These are phyloP conservation scores for Cladophialophora psammophila DNA, from an alignment of 2,329 filamentous ascomycete species.

Conservation along the genomic window DNA sequence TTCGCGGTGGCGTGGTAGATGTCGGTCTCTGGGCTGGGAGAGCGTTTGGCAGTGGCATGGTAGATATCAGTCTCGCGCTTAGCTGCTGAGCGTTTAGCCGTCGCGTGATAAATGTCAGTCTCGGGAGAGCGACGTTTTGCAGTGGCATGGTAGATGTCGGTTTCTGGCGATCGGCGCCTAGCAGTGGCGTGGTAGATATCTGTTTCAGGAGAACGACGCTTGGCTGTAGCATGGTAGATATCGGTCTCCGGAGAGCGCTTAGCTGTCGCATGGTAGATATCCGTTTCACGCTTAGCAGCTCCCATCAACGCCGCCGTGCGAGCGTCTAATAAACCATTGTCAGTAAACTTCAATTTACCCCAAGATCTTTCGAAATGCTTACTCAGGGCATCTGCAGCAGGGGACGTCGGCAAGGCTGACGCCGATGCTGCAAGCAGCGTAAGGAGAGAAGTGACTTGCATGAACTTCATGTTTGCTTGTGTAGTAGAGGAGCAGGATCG, in stretches of 20 bases:
- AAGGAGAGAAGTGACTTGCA: conserved; percentile 9
- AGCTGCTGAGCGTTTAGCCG: neutral
- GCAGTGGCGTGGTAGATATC: conserved; percentile 1
- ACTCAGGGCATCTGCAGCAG: conserved; percentile 2
- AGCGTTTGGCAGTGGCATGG: neutral
- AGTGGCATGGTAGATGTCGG: neutral
- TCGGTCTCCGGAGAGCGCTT: conserved; percentile 2
- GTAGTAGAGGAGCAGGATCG: neutral
- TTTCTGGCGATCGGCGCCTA: neutral
- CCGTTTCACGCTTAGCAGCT: conserved; percentile 4
- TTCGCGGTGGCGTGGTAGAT: too few relatives aligned
- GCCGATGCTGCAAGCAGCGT: conserved; percentile 13
- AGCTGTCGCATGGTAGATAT: conserved; percentile 2
- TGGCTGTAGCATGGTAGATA: conserved; percentile 3
- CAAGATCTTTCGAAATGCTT: neutral
- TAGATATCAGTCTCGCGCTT: neutral
- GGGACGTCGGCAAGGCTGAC: conserved; percentile 2
- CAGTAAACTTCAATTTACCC: neutral
- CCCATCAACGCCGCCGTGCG: conserved; percentile 4
- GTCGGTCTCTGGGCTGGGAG: too few relatives aligned
- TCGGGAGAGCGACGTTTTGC: neutral
- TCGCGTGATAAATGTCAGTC: neutral
- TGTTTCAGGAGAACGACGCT: neutral
- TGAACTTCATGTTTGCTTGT: conserved; percentile 7
- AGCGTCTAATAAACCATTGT: neutral